phyloP scores from a whole-genome alignment of 495 filamentous ascomycete species.

The Cudoniella acicularis region DNA sequence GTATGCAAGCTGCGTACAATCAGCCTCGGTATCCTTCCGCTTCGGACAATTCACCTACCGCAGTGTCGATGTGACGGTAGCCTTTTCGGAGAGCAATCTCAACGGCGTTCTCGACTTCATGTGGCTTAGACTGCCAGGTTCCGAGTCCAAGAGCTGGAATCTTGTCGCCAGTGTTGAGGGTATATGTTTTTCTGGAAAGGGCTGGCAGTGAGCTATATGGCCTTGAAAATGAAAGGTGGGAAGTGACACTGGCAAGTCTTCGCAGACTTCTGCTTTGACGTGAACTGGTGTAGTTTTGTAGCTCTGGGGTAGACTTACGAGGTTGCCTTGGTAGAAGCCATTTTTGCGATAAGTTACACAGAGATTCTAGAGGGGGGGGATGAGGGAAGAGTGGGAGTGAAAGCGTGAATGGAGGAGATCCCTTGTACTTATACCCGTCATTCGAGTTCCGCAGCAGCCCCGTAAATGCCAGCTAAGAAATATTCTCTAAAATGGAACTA shows the following conservation, averaged over 20 bases:
- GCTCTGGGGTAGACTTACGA: slow-evolving; percentile 9
- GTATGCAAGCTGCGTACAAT: slow-evolving; percentile 43
- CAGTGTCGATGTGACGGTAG: slow-evolving; percentile 60
- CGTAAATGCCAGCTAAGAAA: neutral
- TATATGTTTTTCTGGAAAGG: slow-evolving; percentile 39
- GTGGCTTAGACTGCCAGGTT: slow-evolving; percentile 71
- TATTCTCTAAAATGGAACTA: neutral
- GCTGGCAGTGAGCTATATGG: slow-evolving; percentile 19
- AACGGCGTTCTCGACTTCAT: slow-evolving; percentile 53
- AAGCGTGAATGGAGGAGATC: neutral
- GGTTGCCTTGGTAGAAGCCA: slow-evolving; percentile 15
- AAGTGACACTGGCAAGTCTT: slow-evolving; percentile 11
- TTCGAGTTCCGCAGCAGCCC: neutral
- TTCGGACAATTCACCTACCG: slow-evolving; percentile 18
- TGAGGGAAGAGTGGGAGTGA: neutral
- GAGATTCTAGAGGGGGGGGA: neutral
- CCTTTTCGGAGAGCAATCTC: slow-evolving; percentile 55
- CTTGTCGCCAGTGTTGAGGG: slow-evolving; percentile 71
- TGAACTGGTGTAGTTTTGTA: slow-evolving; percentile 8
- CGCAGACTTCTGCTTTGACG: slow-evolving; percentile 25
- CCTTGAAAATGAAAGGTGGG: slow-evolving; percentile 8
- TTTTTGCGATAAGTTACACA: slow-evolving; percentile 1
- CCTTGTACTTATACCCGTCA: slow-evolving; percentile 13
- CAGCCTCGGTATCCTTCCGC: neutral
- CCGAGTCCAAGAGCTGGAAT: slow-evolving; percentile 77